Percentiles rank a stretch among this genome's conserved stretches.
Conservation (phyloP, 176 grass and related monocot species). For the Chloris gayana region DNA sequence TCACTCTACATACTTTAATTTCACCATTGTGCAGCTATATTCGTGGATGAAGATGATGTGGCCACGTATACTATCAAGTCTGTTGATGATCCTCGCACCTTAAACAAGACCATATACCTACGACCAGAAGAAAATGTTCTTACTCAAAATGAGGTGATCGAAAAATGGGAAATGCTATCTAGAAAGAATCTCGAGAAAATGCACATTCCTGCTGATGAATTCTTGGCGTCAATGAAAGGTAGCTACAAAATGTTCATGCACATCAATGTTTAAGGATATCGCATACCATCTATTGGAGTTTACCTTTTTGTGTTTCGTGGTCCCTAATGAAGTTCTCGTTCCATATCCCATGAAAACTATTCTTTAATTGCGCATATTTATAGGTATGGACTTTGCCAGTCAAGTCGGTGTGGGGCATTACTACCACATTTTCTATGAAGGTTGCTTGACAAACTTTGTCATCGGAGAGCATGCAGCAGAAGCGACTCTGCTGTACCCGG, state of each 20-base stretch:
- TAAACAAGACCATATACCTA: conserved; percentile 70
- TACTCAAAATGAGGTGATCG: conserved; percentile 53
- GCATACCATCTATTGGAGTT: too few species aligned
- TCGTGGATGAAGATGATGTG: conserved; percentile 51
- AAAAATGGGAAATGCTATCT: conserved; percentile 56
- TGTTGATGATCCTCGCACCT: conserved; percentile 48
- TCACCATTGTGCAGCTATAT: conserved; percentile 24
- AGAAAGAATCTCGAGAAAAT: conserved; percentile 56
- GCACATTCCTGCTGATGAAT: conserved; percentile 34
- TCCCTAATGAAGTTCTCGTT: too few species aligned
- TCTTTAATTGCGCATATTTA: background rate
- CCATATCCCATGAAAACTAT: too few species aligned
- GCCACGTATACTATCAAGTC: conserved; percentile 57
- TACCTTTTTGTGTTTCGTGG: too few species aligned
- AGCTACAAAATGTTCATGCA: background rate
- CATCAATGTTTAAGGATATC: too few species aligned
- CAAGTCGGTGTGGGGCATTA: conserved; percentile 48
- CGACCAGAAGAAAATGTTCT: conserved; percentile 54
- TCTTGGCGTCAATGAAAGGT: conserved; percentile 56
- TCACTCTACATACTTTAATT: too few species aligned
- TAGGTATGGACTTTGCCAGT: conserved; percentile 8
- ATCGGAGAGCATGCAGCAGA: conserved; percentile 43
- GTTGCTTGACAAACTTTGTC: conserved; percentile 65
- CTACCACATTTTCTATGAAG: conserved; percentile 63
- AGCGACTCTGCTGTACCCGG: conserved; percentile 47